phyloP scores from a whole-genome alignment of 2,329 filamentous ascomycete species.

The Claviceps digitariae region DNA sequence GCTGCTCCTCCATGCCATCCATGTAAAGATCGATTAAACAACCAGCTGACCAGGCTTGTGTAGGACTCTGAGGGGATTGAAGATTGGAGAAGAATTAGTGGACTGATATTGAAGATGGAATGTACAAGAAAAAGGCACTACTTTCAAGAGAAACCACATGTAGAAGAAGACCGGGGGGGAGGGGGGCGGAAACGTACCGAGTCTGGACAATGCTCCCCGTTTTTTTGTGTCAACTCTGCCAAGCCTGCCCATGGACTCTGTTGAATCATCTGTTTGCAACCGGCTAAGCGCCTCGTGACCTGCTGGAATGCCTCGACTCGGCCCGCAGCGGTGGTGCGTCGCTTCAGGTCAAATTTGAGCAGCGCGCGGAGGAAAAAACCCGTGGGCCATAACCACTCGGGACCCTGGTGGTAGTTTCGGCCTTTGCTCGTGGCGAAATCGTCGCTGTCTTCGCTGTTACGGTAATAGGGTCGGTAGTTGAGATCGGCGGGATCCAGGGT shows the following conservation, averaged over 20 bases:
- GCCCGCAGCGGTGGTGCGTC: slow-evolving; percentile 46
- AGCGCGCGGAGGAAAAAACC: slow-evolving; percentile 90
- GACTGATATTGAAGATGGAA: neutral
- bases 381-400: slow-evolving; percentile 96
- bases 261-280: slow-evolving; percentile 73
- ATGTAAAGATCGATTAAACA: slow-evolving; percentile 95
- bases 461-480: slow-evolving; percentile 90
- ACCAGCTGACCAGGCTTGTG: slow-evolving; percentile 90
- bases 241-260: slow-evolving; percentile 79
- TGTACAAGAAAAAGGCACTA: neutral
- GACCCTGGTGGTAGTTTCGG: slow-evolving; percentile 94
- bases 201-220: slow-evolving; percentile 70
- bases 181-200: slow-evolving; percentile 43
- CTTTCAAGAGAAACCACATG: neutral
- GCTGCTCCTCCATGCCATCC: slow-evolving; percentile 55
- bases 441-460: slow-evolving; percentile 83
- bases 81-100: neutral
- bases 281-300: slow-evolving; percentile 67
- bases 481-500: slow-evolving; percentile 85
- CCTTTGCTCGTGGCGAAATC: slow-evolving; percentile 91
- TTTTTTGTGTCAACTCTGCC: slow-evolving; percentile 84
- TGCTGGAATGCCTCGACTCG: slow-evolving; percentile 87
- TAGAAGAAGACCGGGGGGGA: neutral
- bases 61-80: slow-evolving; percentile 52
- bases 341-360: slow-evolving; percentile 74